Evolutionary conservation across 305 asterid genomes (phyloP).

Genomic region (Plantago rigida): DNA sequence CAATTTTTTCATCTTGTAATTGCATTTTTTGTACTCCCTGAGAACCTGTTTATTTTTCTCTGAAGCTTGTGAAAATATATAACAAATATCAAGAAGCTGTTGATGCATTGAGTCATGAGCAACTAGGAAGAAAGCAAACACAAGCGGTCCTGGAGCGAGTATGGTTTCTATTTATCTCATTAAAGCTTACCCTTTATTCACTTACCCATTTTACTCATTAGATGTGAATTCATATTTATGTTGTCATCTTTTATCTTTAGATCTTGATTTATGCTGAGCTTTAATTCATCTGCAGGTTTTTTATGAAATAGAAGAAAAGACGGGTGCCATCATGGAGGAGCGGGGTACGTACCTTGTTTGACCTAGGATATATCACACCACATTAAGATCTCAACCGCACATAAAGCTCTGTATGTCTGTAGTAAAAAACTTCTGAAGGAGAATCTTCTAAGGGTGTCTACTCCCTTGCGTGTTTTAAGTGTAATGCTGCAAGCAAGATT

Average conservation of each 20-base stretch:
- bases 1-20: neutral
- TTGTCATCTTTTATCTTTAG: conserved; percentile 8
- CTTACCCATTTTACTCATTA: neutral
- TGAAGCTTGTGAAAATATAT: conserved; percentile 73
- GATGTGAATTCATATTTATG: neutral
- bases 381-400: conserved; percentile 3
- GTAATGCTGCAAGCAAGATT: neutral
- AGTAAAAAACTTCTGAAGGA: neutral
- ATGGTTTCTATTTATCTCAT: conserved; percentile 22
- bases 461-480: conserved; percentile 4
- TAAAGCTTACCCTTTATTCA: neutral
- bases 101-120: conserved; percentile 87
- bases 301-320: conserved; percentile 74
- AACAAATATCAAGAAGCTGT: conserved; percentile 85
- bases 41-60: conserved; percentile 10
- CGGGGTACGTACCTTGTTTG: conserved; percentile 45
- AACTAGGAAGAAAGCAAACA: conserved; percentile 78
- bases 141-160: conserved; percentile 87
- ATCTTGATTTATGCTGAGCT: conserved; percentile 14
- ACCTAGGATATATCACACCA: conserved; percentile 9
- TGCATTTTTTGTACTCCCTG: neutral
- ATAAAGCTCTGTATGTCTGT: neutral
- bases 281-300: conserved; percentile 49
- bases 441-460: conserved; percentile 9
- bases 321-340: conserved; percentile 77